Conservation (phyloP, 129 eudicot genomes). For the Tanacetum coccineum region DNA sequence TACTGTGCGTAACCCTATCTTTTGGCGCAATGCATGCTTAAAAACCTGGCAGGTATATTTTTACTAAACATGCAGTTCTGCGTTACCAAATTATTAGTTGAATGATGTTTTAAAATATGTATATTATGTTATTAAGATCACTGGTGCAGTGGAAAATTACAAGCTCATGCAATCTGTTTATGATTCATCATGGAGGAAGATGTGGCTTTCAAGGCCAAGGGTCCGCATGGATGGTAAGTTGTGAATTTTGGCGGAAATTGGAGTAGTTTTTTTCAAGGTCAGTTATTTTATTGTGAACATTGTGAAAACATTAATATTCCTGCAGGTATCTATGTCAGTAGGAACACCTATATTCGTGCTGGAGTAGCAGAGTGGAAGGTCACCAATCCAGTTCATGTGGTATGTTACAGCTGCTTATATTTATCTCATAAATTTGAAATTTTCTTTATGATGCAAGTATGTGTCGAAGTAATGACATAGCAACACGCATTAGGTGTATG, state of each 20-base stretch:
- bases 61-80: background rate
- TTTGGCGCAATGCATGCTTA: constrained; percentile 95
- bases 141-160: constrained; percentile 74
- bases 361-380: constrained; percentile 96
- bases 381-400: constrained; percentile 90
- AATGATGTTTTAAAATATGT: constrained; percentile 10
- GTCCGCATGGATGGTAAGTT: constrained; percentile 82
- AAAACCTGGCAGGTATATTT: constrained; percentile 86
- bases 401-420: constrained; percentile 26
- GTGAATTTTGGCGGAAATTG: background rate
- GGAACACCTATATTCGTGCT: constrained; percentile 93
- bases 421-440: background rate
- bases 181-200: constrained; percentile 97
- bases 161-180: constrained; percentile 72
- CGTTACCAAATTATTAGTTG: background rate
- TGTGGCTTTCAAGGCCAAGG: constrained; percentile 96
- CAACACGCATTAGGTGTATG: too few species aligned
- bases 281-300: background rate
- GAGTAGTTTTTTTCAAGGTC: background rate
- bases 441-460: background rate
- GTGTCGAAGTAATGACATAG: background rate
- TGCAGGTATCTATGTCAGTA: constrained; percentile 86
- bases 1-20: constrained; percentile 81
- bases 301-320: constrained; percentile 11
- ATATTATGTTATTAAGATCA: constrained; percentile 35